Evolutionary conservation across 2,329 filamentous ascomycete species (phyloP).

Genomic region (Apiospora arundinis): DNA sequence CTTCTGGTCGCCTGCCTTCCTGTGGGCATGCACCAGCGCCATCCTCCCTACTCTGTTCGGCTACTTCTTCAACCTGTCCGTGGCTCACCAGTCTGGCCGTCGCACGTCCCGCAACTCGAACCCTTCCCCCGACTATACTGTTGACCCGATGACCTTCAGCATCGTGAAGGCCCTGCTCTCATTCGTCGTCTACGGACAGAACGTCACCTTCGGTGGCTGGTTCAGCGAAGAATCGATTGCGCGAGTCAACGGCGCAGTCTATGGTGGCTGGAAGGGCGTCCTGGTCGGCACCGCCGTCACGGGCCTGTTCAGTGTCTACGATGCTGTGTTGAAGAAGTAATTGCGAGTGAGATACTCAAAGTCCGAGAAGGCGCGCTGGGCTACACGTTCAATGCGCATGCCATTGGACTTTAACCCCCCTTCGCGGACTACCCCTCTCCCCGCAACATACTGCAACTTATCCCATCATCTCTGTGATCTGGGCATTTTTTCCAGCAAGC

Average conservation of each 20-base stretch:
- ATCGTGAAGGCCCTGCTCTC: constrained; percentile 83
- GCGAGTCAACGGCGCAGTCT: constrained; percentile 70
- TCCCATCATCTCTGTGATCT: neutral
- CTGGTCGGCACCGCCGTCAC: constrained; percentile 73
- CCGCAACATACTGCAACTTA: neutral
- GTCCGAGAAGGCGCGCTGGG: neutral
- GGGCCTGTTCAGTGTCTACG: constrained; percentile 74
- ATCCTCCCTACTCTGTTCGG: constrained; percentile 73
- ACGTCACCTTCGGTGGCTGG: constrained; percentile 66
- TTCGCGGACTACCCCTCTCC: neutral
- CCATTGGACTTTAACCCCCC: neutral
- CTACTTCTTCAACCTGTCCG: constrained; percentile 90
- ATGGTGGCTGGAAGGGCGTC: constrained; percentile 74
- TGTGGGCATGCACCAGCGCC: constrained; percentile 78
- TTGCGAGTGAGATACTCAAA: neutral
- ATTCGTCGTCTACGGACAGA: constrained; percentile 79
- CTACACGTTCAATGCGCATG: neutral
- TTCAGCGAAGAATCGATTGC: constrained; percentile 65
- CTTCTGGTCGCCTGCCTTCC: constrained; percentile 83
- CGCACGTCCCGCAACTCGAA: constrained; percentile 50
- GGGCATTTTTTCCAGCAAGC: neutral
- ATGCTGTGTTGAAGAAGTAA: constrained; percentile 75
- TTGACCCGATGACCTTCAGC: constrained; percentile 91
- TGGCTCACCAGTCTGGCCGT: constrained; percentile 47
- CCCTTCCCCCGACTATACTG: constrained; percentile 58